Evolutionary conservation across 2,329 filamentous ascomycete species (phyloP), one percentile per base, ranked within the genome.

Genomic region (Claviceps pusilla): DNA sequence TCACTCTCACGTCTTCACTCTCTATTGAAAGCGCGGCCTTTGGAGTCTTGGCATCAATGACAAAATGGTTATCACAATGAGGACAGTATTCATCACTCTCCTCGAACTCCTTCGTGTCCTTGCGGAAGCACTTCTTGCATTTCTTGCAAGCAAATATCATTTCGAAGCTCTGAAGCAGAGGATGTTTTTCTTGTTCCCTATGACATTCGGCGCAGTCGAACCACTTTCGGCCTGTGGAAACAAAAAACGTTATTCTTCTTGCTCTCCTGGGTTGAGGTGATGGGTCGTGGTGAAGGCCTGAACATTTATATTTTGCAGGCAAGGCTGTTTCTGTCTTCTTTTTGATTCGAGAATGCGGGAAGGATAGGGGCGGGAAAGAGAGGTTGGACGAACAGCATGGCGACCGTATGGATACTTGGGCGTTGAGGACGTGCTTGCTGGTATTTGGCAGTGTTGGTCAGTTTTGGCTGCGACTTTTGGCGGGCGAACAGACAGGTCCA

Each of bases 61-160:
- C 86, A 66, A 90, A 98, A 71, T 98, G 94, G 73, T 98, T 98
- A 68, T 98, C 93, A 75, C 93, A 98, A 73, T 96, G 88, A 28
- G 93, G 94, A 75, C 93, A 98, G 77, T 95, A 98, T 69, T 98
- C 94, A 73, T 98, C 93, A 67, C 87, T 85, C 62, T 98, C 93
- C 62, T 98, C 93, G 63, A 95, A 96, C 68, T 95, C 87, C 59
- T 81, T 74, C 48, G 86, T 86, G 64, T 98, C 88, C 68, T 97
- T 98, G 61, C 93, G 86, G 76, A 98, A 98, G 71, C 85, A 90
- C 73, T 98, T 98, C 62, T 86, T 90, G 82, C 93, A 98, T 75
- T 98, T 98, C 65, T 98, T 98, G 80, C 93, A 98, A 52, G 88
- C 89, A 65, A 98, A 97, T 42, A 76, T 80, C 89, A 98, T 95